Percentiles rank a stretch among this genome's conserved stretches.
These are phyloP conservation scores for Lindgomyces ingoldianus DNA, from an alignment of 495 filamentous ascomycete species.

Conservation along the genomic window DNA sequence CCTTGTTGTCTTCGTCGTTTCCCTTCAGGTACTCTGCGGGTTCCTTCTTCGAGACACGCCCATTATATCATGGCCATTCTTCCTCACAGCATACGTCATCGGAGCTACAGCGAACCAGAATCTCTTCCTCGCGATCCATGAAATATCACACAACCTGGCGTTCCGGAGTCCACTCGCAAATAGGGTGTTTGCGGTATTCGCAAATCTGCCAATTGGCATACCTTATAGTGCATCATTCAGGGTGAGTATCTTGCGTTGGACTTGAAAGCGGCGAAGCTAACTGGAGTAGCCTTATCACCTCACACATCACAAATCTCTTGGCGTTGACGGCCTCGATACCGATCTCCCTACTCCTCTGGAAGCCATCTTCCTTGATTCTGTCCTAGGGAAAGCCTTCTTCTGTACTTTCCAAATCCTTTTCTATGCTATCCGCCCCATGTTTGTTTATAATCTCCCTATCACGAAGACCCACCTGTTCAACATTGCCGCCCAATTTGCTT, in stretches of 20 bases:
- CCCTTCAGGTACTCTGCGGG: slow-evolving; percentile 76
- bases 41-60: slow-evolving; percentile 76
- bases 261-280: slow-evolving; percentile 8
- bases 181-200: slow-evolving; percentile 82
- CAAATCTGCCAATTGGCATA: slow-evolving; percentile 92
- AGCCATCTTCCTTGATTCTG: slow-evolving; percentile 91
- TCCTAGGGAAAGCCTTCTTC: slow-evolving; percentile 98
- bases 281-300: slow-evolving; percentile 84
- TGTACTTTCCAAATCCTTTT: slow-evolving; percentile 99
- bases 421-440: slow-evolving; percentile 97
- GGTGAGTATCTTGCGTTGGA: slow-evolving; percentile 44
- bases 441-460: slow-evolving; percentile 85
- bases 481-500: slow-evolving; percentile 69
- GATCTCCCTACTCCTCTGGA: slow-evolving; percentile 92
- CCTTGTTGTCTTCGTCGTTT: slow-evolving; percentile 80
- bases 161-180: slow-evolving; percentile 85
- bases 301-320: slow-evolving; percentile 98
- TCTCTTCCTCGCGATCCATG: slow-evolving; percentile 97
- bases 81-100: slow-evolving; percentile 85
- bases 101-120: slow-evolving; percentile 98
- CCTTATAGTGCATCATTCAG: slow-evolving; percentile 97
- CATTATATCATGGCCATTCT: slow-evolving; percentile 79
- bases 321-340: slow-evolving; percentile 93
- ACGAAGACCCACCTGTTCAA: slow-evolving; percentile 85
- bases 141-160: slow-evolving; percentile 97